Evolutionary conservation across 2,329 filamentous ascomycete genomes (phyloP), one percentile per base, ranked within the genome.

Genomic region (Coniochaeta sp.): DNA sequence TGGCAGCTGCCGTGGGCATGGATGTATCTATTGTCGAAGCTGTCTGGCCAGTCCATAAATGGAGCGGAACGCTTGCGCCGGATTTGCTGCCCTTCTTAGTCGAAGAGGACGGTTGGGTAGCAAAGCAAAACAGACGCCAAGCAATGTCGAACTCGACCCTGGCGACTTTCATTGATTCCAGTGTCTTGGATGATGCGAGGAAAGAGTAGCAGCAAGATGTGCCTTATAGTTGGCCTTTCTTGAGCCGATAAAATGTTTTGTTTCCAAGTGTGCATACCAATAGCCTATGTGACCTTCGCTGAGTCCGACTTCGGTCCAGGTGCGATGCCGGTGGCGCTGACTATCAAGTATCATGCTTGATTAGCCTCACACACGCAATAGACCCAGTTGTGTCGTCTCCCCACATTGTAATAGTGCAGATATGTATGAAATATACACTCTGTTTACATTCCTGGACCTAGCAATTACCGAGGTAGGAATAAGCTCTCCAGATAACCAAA

Each of bases 31-130:
- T 71, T 12, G 61, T 70, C 16, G 64, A 64, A 54, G 65, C 60
- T 1, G 67, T 66, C 0, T 70, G 69, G 68, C 63, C 67, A 3
- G 69, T 69, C 3, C 70, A 72, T 54, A 61, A 61, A 10, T 72
- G 70, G 70, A 66, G 61, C 26, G 68, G 67, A 19, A 55, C 63
- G 6, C 60, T 66, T 38, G 67, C 65, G 28, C 61, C 64, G 2
- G 68, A 71, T 50, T 60, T 71, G 55, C 40, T 70, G 30, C 67
- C 69, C 26, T 65, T 68, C 28, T 26, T 71, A 16, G 62, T 65
- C 8, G 65, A 65, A n/a, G 68, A 71, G 58, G 68, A 71, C 30
- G 61, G 64, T 56, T 70, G 64, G 57, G 64, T 71, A 8, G 65
- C 65, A 1, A 59, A 58, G 22, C 57, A 63, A 16, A 63, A 62